These are phyloP conservation scores for Globisporangium carolinianum DNA, from an alignment of 352 stramenopile species.

Conservation along the genomic window DNA sequence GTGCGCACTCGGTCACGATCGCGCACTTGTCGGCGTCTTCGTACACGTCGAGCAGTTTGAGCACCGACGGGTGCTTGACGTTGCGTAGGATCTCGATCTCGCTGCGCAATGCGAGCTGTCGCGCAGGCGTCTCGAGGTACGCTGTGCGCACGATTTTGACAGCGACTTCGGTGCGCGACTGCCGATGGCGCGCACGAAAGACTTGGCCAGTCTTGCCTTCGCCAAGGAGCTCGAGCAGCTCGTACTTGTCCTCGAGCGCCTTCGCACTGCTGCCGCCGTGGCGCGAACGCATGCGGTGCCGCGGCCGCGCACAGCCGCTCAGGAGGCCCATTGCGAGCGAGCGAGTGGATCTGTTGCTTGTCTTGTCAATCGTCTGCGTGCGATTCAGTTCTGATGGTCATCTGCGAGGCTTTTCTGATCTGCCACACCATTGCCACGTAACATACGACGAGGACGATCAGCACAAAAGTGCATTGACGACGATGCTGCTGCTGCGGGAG, in stretches of 20 bases:
- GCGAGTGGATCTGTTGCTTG: too few relatives aligned
- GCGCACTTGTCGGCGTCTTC: constrained; percentile 55
- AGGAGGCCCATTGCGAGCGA: neutral
- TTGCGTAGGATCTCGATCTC: constrained; percentile 57
- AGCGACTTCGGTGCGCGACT: constrained; percentile 35
- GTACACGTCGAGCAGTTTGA: constrained; percentile 62
- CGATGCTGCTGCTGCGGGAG: too few relatives aligned
- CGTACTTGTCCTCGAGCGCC: constrained; percentile 58
- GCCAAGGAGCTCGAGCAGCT: constrained; percentile 59
- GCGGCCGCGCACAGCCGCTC: neutral
- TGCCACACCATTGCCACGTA: too few relatives aligned
- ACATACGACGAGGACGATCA: too few relatives aligned
- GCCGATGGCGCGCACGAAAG: constrained; percentile 40
- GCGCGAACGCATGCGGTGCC: neutral
- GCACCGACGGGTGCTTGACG: constrained; percentile 46
- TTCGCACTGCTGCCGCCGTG: neutral
- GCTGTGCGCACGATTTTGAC: constrained; percentile 62
- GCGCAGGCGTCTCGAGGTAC: constrained; percentile 66
- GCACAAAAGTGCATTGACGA: too few relatives aligned
- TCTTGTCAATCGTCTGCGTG: neutral
- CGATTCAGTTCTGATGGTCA: too few relatives aligned
- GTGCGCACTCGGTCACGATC: constrained; percentile 62
- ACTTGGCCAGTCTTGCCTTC: constrained; percentile 77
- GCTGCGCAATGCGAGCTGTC: constrained; percentile 49
- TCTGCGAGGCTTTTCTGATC: too few relatives aligned